Evolutionary conservation across 176 grass and related monocot genomes (phyloP), one percentile per base, ranked within the genome.

Genomic region (Aegilops tauschii): DNA sequence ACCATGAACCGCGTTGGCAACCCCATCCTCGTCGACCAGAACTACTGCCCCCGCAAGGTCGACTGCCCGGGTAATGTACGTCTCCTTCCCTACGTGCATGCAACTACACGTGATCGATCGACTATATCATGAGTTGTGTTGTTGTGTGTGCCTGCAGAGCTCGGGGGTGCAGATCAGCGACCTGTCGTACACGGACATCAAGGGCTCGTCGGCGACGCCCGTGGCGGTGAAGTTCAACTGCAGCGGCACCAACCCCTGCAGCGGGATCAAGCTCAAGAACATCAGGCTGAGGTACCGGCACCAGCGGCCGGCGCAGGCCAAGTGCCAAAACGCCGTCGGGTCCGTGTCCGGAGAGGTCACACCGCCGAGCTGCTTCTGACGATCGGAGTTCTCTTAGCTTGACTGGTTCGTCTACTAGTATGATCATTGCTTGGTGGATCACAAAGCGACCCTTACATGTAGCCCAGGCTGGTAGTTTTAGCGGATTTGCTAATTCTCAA

Each of bases 1-100:
- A 45, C 86, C 36, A 91, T 95, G 94, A 42, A 64, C 32, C 66
- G 67, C 23, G 94, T 93, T 30, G 11, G 77, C 20, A 91, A 91
- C 35, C 91, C 91, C 21, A 87, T 95, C 80, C 5, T 95, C 62
- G 18, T 95, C 47, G 86, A 95, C 59, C 93, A 95, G 71, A 93
- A 87, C 76, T 95, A 95, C 91, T 95, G 93, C 69, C 93, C 91
- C 21, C 42, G 80, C 82, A 64, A 85, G 3, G 23, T 56, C 17
- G 69, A 76, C 37, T 93, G 93, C 77, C 88, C 88, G 6, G 79
- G 72, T 67, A 72, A 93, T 88, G 93, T 93, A 74, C 5, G 2
- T 25, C 39, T 42, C 39, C 39, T 49, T 49, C 45, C 4, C 45
- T 49, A 49, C 44, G 13, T 13, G 12, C 44, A 47, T 52, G 49